These are phyloP conservation scores for Kwoniella mangroviensis DNA, from an alignment of 768 basidiomycete genomes.

Conservation along the genomic window DNA sequence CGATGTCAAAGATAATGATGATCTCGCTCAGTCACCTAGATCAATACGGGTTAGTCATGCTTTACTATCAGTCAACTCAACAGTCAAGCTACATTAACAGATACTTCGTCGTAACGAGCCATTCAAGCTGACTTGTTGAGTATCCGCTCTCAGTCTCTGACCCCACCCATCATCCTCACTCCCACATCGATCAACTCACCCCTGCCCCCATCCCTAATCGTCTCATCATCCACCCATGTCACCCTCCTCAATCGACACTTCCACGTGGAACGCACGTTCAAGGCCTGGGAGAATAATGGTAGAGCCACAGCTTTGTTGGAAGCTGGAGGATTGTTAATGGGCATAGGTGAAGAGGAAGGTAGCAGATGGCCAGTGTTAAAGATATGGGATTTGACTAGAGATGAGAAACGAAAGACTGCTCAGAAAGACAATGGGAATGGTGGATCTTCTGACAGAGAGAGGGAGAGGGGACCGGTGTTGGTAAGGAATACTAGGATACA, in stretches of 20 bases:
- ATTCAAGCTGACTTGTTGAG: slow-evolving; percentile 4
- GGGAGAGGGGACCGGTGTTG: slow-evolving; percentile 62
- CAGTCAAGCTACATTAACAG: no score
- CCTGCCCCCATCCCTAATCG: slow-evolving; percentile 41
- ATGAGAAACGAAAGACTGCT: slow-evolving; percentile 65
- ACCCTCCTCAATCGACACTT: slow-evolving; percentile 50
- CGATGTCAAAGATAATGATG: slow-evolving; percentile 77
- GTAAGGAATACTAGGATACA: slow-evolving; percentile 79
- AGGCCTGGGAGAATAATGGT: slow-evolving; percentile 54
- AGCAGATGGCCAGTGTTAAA: slow-evolving; percentile 62
- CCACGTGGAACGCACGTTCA: slow-evolving; percentile 34
- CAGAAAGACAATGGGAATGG: slow-evolving; percentile 1
- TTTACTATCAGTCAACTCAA: no score
- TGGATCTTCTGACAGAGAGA: slow-evolving; percentile 4
- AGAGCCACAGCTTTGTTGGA: slow-evolving; percentile 67
- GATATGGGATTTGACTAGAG: slow-evolving; percentile 82
- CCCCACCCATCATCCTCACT: slow-evolving; percentile 45
- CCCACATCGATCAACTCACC: slow-evolving; percentile 46
- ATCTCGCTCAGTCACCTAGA: slow-evolving; percentile 74
- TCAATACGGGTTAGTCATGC: slow-evolving; percentile 71
- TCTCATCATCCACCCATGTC: slow-evolving; percentile 44
- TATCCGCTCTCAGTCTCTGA: slow-evolving; percentile 29
- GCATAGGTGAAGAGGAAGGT: slow-evolving; percentile 67
- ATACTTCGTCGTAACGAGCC: no score
- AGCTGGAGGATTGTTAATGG: slow-evolving; percentile 77